These are phyloP conservation scores for Syzygium oleosum DNA, from an alignment of 345 rosid species.

Conservation along the genomic window DNA sequence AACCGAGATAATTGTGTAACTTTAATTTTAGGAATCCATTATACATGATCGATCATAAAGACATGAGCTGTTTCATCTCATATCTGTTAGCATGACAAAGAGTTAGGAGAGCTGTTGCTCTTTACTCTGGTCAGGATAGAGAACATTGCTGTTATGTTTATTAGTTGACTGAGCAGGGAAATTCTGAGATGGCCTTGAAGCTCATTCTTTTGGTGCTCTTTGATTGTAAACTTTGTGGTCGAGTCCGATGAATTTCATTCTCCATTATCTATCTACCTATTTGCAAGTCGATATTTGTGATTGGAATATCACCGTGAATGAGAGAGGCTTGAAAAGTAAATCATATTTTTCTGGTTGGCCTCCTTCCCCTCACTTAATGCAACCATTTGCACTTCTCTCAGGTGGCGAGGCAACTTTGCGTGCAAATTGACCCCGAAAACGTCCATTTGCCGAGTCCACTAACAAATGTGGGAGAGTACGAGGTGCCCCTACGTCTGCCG, in stretches of 20 bases:
- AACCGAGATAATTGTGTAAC: background rate
- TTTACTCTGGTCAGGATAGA: background rate
- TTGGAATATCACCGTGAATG: background rate
- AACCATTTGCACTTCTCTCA: slow-evolving; percentile 5
- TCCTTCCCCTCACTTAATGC: background rate
- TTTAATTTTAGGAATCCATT: background rate
- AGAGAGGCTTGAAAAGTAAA: background rate
- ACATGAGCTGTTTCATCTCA: background rate
- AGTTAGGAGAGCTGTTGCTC: background rate
- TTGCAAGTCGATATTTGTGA: background rate
- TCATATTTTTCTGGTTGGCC: background rate
- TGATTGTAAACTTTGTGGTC: background rate
- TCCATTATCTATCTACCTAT: background rate
- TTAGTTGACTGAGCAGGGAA: background rate
- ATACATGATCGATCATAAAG: background rate
- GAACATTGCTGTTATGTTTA: background rate
- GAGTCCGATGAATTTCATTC: background rate
- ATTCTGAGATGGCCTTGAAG: background rate
- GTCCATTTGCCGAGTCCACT: slow-evolving; percentile 52
- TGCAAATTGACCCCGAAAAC: slow-evolving; percentile 67
- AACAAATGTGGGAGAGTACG: slow-evolving; percentile 62
- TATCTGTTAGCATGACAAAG: background rate
- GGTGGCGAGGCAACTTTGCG: slow-evolving; percentile 83
- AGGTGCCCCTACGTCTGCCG: slow-evolving; percentile 70
- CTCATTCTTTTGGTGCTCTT: background rate